Percentiles rank a stretch among this genome's conserved stretches.
These are phyloP conservation scores for Penicillium sp. DNA, from an alignment of 2,329 filamentous ascomycete species.

Conservation along the genomic window DNA sequence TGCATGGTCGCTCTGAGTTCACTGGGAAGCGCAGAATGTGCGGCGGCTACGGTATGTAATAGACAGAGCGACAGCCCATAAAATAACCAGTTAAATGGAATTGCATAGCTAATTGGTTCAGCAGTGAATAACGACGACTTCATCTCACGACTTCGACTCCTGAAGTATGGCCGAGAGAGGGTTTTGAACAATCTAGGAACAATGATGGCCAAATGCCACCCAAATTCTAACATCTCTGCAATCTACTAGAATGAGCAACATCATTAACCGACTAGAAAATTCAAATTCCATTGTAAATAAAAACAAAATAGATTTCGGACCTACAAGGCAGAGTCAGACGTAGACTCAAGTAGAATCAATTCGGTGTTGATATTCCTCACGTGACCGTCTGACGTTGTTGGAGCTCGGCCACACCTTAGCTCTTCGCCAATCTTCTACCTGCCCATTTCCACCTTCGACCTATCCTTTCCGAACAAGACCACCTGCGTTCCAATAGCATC, in stretches of 20 bases:
- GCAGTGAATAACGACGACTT: slow-evolving; percentile 79
- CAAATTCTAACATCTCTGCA: background rate
- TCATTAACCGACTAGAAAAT: background rate
- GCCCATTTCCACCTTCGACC: slow-evolving; percentile 13
- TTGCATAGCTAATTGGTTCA: background rate
- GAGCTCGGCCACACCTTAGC: slow-evolving; percentile 31
- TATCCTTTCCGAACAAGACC: slow-evolving; percentile 7
- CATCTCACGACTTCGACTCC: slow-evolving; percentile 71
- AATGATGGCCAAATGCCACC: background rate
- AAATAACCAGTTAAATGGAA: background rate
- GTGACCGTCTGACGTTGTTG: slow-evolving; percentile 40
- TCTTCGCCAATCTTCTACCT: slow-evolving; percentile 24
- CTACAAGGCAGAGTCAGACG: background rate
- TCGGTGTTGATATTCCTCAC: slow-evolving; percentile 18
- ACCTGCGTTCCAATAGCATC: background rate
- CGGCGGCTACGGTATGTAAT: slow-evolving; percentile 77
- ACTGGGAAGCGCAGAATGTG: slow-evolving; percentile 83
- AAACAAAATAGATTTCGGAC: background rate
- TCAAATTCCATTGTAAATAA: background rate
- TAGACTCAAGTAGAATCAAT: background rate
- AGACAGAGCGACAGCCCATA: background rate
- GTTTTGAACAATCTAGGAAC: slow-evolving; percentile 36
- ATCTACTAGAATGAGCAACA: background rate
- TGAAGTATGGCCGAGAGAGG: slow-evolving; percentile 56
- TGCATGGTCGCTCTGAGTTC: slow-evolving; percentile 84